Evolutionary conservation across 2,329 filamentous ascomycete genomes (phyloP).

Genomic region (Calonectria honghensis): DNA sequence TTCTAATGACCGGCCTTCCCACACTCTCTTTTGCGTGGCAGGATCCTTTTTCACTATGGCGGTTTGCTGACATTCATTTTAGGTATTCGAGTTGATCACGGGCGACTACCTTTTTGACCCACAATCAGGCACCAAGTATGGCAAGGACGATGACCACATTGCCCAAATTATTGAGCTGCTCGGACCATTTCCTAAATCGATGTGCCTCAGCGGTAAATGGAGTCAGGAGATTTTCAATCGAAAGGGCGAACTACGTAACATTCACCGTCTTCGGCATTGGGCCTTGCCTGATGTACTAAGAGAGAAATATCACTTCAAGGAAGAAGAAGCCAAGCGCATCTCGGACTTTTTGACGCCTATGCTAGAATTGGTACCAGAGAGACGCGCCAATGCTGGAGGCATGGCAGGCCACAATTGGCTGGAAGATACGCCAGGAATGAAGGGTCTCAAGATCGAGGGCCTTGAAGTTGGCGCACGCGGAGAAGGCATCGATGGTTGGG

Average conservation of each 20-base stretch:
- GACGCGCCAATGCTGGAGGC: conserved; percentile 94
- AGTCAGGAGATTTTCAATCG: conserved; percentile 99
- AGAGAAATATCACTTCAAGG: conserved; percentile 97
- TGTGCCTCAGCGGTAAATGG: conserved; percentile 97
- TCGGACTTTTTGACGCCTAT: conserved; percentile 91
- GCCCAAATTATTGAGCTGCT: conserved; percentile 98
- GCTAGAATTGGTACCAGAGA: conserved; percentile 91
- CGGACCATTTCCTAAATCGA: conserved; percentile 92
- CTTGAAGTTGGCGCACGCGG: conserved; percentile 88
- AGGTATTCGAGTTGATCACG: conserved; percentile 98
- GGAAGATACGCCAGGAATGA: conserved; percentile 92
- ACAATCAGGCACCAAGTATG: conserved; percentile 98
- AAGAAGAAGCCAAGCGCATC: conserved; percentile 85
- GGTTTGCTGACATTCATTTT: conserved; percentile 38
- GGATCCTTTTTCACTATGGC: neutral
- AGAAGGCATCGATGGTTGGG: conserved; percentile 96
- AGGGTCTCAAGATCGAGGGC: conserved; percentile 81
- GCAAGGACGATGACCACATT: conserved; percentile 99
- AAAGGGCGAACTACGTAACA: conserved; percentile 97
- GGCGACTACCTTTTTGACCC: conserved; percentile 99
- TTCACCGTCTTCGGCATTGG: conserved; percentile 97
- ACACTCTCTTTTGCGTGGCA: neutral
- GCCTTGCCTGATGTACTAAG: conserved; percentile 92
- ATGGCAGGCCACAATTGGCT: conserved; percentile 93
- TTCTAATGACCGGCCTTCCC: neutral